Percentiles rank a stretch among this genome's conserved stretches.
These are phyloP conservation scores for Aspergillus caelatus DNA, from an alignment of 2,329 filamentous ascomycete species.

Conservation along the genomic window DNA sequence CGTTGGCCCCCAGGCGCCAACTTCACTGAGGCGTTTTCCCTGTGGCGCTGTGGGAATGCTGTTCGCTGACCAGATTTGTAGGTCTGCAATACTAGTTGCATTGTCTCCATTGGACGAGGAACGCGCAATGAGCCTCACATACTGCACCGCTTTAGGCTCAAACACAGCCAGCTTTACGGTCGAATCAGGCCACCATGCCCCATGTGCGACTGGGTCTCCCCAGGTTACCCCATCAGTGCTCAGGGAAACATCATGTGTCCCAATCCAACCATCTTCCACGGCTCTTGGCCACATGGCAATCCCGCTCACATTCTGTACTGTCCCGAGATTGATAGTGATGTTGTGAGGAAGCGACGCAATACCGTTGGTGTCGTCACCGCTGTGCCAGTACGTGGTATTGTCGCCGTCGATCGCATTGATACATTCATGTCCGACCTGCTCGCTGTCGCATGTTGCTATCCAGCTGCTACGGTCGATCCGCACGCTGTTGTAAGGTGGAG, in stretches of 20 bases:
- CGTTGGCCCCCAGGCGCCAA: slow-evolving; percentile 10
- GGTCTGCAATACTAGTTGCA: neutral
- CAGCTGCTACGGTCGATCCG: slow-evolving; percentile 17
- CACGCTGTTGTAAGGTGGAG: slow-evolving; percentile 17
- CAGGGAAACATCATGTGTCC: slow-evolving; percentile 8
- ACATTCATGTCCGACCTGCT: slow-evolving; percentile 5
- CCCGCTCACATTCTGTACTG: slow-evolving; percentile 18
- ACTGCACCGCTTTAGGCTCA: slow-evolving; percentile 14
- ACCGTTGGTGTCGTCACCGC: neutral
- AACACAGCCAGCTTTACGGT: slow-evolving; percentile 19
- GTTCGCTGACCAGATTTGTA: neutral
- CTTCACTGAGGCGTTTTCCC: neutral
- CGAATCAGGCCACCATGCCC: slow-evolving; percentile 17
- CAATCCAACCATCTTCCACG: slow-evolving; percentile 15
- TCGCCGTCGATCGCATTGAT: slow-evolving; percentile 16
- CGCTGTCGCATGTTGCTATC: slow-evolving; percentile 18
- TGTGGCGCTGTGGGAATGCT: neutral
- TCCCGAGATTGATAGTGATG: slow-evolving; percentile 16
- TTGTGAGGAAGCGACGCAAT: neutral
- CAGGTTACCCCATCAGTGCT: slow-evolving; percentile 9
- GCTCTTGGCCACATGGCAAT: slow-evolving; percentile 14
- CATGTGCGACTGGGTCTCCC: slow-evolving; percentile 18
- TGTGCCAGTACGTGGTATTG: slow-evolving; percentile 17
- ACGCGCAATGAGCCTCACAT: slow-evolving; percentile 13
- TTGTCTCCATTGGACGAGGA: neutral